phyloP scores from a whole-genome alignment of 2,329 filamentous ascomycete species.

The Aureobasidium uvarum region DNA sequence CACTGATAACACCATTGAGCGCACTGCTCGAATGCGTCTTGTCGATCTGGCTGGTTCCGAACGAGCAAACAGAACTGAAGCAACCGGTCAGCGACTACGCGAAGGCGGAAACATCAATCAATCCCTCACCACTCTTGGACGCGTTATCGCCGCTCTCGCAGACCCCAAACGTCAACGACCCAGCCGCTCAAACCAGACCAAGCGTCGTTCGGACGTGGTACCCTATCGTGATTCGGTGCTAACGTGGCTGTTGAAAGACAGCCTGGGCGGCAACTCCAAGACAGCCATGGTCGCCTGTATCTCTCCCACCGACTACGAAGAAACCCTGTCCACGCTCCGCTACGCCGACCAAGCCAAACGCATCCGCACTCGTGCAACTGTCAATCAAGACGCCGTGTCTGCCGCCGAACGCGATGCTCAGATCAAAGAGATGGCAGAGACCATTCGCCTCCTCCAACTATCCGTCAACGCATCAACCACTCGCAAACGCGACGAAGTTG shows the following conservation, averaged over 20 bases:
- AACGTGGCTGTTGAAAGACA: constrained; percentile 90
- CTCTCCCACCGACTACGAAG: constrained; percentile 91
- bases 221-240: constrained; percentile 88
- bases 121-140: constrained; percentile 89
- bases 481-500: constrained; percentile 69
- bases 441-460: constrained; percentile 82
- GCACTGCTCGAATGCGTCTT: constrained; percentile 86
- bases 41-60: constrained; percentile 96
- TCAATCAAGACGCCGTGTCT: constrained; percentile 94
- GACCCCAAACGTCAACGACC: constrained; percentile 61
- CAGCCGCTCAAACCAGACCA: constrained; percentile 44
- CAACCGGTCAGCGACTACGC: constrained; percentile 82
- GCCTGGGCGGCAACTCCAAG: constrained; percentile 92
- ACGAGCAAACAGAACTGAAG: constrained; percentile 91
- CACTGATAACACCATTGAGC: constrained; percentile 96
- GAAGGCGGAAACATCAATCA: constrained; percentile 99
- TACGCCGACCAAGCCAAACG: constrained; percentile 98
- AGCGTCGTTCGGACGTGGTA: constrained; percentile 59
- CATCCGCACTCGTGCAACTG: constrained; percentile 88
- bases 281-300: constrained; percentile 99
- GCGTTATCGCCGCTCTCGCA: constrained; percentile 88
- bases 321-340: constrained; percentile 90
- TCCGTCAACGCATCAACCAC: constrained; percentile 59
- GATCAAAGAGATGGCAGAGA: constrained; percentile 91
- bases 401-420: constrained; percentile 92